Conservation (phyloP, 169 alveolate genomes). For the Cryptosporidium xiaoi region DNA sequence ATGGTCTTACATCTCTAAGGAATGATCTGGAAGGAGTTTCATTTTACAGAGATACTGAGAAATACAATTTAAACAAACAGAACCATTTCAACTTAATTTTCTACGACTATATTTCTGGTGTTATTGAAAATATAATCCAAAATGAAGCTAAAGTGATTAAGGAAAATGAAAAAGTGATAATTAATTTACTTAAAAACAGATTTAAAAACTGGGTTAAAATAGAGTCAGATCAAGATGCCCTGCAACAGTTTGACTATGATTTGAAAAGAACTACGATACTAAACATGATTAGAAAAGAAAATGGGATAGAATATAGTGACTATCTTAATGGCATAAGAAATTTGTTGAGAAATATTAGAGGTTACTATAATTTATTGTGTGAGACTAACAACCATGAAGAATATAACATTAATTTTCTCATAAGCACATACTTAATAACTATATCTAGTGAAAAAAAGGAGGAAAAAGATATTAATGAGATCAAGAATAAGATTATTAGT, state of each 20-base stretch:
- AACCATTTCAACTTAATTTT: not conserved
- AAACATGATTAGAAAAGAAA: no score
- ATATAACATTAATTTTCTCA: slow-evolving; percentile 1
- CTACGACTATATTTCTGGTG: no score
- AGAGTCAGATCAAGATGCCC: no score
- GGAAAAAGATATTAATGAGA: not conserved
- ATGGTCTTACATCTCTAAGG: not conserved
- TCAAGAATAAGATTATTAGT: not conserved
- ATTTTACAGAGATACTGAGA: not conserved
- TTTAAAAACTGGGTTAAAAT: no score
- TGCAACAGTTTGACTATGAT: no score
- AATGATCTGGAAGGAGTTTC: slow-evolving; percentile 1
- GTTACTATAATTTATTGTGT: slow-evolving; percentile 8
- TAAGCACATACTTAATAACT: not conserved
- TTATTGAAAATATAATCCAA: no score
- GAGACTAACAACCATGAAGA: slow-evolving; percentile 17
- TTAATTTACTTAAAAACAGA: no score
- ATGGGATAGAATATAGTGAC: no score
- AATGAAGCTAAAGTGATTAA: no score
- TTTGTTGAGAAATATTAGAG: not conserved
- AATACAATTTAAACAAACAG: not conserved
- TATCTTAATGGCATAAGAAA: no score
- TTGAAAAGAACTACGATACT: no score
- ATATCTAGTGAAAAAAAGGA: not conserved
- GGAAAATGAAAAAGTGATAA: no score